Percentiles rank a stretch among this genome's conserved stretches.
Evolutionary conservation across 129 eudicot genomes (phyloP).

Genomic region (Pittosporum tobira): DNA sequence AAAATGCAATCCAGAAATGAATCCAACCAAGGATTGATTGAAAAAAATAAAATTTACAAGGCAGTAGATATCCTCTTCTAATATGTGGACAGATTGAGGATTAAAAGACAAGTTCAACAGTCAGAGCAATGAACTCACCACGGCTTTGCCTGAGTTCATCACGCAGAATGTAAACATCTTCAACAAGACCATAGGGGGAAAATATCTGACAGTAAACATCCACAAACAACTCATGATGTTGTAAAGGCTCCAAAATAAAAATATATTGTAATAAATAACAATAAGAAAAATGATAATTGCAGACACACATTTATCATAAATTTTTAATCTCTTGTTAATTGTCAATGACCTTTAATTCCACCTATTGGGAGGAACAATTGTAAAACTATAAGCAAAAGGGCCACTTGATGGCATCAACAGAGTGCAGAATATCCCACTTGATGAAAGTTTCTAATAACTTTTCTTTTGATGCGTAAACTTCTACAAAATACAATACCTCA

Average conservation of each 20-base stretch:
- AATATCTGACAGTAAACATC: constrained; percentile 44
- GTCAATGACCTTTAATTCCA: neutral
- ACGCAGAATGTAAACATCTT: constrained; percentile 42
- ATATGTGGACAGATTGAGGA: neutral
- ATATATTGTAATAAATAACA: neutral
- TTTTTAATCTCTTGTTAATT: neutral
- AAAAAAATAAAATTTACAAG: neutral
- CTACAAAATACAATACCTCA: neutral
- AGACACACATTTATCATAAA: neutral
- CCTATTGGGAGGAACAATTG: neutral
- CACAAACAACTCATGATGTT: constrained; percentile 1
- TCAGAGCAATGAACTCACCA: constrained; percentile 41
- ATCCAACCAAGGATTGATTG: constrained; percentile 1
- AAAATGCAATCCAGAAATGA: neutral
- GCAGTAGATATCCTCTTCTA: neutral
- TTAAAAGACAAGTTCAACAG: neutral
- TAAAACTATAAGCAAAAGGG: neutral
- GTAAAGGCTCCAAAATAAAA: neutral
- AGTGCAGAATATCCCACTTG: neutral
- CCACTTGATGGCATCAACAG: no score
- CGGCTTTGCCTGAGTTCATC: constrained; percentile 61
- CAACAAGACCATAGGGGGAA: constrained; percentile 67
- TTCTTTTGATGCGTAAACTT: no score
- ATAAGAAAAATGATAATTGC: constrained; percentile 4
- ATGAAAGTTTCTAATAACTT: no score